Evolutionary conservation across 345 rosid genomes (phyloP).

Genomic region (Eucalyptus polyanthemos): DNA sequence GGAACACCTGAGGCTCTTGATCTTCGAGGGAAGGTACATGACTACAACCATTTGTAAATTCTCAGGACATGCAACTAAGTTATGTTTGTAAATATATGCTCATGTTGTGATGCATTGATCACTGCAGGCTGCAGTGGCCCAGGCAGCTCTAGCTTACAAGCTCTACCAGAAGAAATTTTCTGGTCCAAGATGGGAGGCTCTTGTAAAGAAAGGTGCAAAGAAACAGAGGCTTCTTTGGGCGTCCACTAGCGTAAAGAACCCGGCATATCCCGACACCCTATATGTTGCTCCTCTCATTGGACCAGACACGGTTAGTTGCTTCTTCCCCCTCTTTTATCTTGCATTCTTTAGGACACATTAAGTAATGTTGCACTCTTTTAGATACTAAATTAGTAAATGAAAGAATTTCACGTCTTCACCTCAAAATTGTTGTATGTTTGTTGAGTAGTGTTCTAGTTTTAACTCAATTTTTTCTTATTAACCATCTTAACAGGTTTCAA

Average conservation of each 20-base stretch:
- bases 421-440: not conserved
- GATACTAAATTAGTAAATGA: not conserved
- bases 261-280: constrained; percentile 83
- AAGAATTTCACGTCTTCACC: not conserved
- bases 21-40: constrained; percentile 85
- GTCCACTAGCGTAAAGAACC: constrained; percentile 96
- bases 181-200: constrained; percentile 96
- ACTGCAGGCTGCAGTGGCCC: constrained; percentile 91
- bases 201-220: constrained; percentile 95
- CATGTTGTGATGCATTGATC: not conserved
- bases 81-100: not conserved
- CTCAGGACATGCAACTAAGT: not conserved
- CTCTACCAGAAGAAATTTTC: constrained; percentile 98
- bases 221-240: constrained; percentile 96
- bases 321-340: not conserved
- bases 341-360: not conserved
- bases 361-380: not conserved
- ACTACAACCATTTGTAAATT: not conserved
- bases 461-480: not conserved
- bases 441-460: not conserved
- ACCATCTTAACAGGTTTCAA: constrained; percentile 52
- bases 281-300: constrained; percentile 93
- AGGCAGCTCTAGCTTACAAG: constrained; percentile 87
- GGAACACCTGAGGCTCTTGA: constrained; percentile 95
- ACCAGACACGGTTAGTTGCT: constrained; percentile 70